Evolutionary conservation across 768 basidiomycete species (phyloP).

Genomic region (Trametes gibbosa): DNA sequence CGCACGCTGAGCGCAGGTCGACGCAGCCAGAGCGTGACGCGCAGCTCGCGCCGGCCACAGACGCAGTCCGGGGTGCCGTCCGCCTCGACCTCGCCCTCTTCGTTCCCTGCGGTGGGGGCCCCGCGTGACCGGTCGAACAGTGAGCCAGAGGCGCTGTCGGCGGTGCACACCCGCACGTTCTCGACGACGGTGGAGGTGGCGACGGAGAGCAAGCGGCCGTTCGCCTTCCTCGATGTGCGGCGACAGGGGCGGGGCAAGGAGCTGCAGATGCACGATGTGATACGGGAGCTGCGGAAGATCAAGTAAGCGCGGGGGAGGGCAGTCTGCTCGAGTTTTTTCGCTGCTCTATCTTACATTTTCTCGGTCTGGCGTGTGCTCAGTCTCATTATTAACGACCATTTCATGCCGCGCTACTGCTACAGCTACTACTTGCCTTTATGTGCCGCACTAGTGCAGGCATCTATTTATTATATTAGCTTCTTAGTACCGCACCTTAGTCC

Average conservation of each 20-base stretch:
- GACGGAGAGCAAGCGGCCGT: constrained; percentile 13
- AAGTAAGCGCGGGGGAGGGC: constrained; percentile 20
- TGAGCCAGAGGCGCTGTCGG: constrained; percentile 4
- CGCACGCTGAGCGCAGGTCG: constrained; percentile 4
- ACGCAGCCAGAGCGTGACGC: constrained; percentile 1
- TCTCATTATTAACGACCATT: too few species aligned
- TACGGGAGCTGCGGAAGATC: constrained; percentile 43
- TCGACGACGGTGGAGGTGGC: constrained; percentile 23
- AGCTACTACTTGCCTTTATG: too few species aligned
- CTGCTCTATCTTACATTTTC: constrained; percentile 2
- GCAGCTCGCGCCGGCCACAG: constrained; percentile 2
- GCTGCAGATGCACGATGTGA: constrained; percentile 41
- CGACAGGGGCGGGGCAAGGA: constrained; percentile 29
- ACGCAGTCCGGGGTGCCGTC: background rate
- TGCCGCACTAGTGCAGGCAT: too few species aligned
- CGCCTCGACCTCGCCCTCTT: background rate
- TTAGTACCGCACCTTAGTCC: background rate
- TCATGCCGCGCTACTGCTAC: background rate
- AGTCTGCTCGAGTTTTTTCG: background rate
- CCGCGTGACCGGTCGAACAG: constrained; percentile 11
- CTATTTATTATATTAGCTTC: background rate
- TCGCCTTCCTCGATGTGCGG: constrained; percentile 39
- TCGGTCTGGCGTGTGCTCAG: background rate
- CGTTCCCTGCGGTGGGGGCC: background rate
- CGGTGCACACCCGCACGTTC: constrained; percentile 4